Evolutionary conservation across 2,329 filamentous ascomycete genomes (phyloP).

Genomic region (Ophiocordyceps polyrhachis-furcata): DNA sequence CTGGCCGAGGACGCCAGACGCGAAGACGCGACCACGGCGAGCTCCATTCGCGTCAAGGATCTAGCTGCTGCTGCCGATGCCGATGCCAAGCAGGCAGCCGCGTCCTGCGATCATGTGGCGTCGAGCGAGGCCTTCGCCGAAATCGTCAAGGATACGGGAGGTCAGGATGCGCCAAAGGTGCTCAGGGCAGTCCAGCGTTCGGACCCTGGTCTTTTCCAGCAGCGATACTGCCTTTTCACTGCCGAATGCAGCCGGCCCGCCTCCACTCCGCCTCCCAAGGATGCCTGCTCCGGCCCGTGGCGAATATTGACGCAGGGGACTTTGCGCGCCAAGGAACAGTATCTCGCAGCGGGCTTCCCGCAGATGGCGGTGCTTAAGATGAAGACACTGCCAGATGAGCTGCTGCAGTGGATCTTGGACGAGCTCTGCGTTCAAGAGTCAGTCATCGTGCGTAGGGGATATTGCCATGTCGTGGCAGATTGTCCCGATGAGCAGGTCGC

Average conservation of each 20-base stretch:
- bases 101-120: constrained; percentile 4
- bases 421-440: constrained; percentile 38
- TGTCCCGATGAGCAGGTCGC: constrained; percentile 23
- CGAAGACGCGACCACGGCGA: constrained; percentile 40
- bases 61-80: constrained; percentile 11
- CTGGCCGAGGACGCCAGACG: constrained; percentile 39
- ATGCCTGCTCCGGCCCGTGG: constrained; percentile 23
- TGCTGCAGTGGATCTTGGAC: constrained; percentile 47
- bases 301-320: constrained; percentile 26
- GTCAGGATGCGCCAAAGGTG: constrained; percentile 25
- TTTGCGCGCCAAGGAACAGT: constrained; percentile 28
- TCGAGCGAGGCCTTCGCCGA: constrained; percentile 9
- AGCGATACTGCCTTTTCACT: constrained; percentile 32
- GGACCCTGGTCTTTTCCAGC: constrained; percentile 16
- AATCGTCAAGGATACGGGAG: constrained; percentile 17
- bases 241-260: constrained; percentile 11
- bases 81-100: not conserved
- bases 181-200: constrained; percentile 32
- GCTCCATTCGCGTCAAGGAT: constrained; percentile 24
- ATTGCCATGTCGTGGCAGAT: constrained; percentile 33
- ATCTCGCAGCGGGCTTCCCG: constrained; percentile 43
- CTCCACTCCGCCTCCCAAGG: constrained; percentile 10
- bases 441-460: constrained; percentile 38
- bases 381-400: constrained; percentile 35
- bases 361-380: constrained; percentile 24